Evolutionary conservation across 164 flowering plant species (phyloP).

Genomic region (Vitis labrusca): DNA sequence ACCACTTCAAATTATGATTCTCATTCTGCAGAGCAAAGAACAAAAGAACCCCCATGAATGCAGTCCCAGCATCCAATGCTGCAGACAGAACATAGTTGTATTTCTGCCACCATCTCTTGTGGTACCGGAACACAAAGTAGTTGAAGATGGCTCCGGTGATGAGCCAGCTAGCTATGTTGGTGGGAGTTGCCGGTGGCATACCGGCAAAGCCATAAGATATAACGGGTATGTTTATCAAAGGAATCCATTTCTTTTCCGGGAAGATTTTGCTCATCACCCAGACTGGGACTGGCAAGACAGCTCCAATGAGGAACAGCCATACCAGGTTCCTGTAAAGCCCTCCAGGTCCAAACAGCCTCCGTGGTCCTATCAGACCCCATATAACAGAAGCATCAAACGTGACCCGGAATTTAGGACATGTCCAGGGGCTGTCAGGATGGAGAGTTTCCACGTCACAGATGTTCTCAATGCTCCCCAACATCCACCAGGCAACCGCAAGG

Average conservation of each 20-base stretch:
- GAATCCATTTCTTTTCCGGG: slow-evolving; percentile 91
- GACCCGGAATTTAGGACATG: slow-evolving; percentile 87
- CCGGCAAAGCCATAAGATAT: slow-evolving; percentile 90
- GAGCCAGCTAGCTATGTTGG: slow-evolving; percentile 95
- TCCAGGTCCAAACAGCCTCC: slow-evolving; percentile 77
- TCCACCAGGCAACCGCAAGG: slow-evolving; percentile 95
- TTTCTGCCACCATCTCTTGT: slow-evolving; percentile 87
- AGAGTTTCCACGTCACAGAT: slow-evolving; percentile 72
- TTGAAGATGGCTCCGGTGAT: slow-evolving; percentile 83
- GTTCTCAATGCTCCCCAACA: slow-evolving; percentile 79
- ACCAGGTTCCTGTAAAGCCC: slow-evolving; percentile 84
- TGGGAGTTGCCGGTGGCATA: slow-evolving; percentile 96
- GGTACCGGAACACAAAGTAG: slow-evolving; percentile 72
- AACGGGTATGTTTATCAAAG: slow-evolving; percentile 83
- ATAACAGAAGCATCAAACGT: slow-evolving; percentile 94
- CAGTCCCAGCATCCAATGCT: slow-evolving; percentile 92
- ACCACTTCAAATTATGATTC: slow-evolving; percentile 61
- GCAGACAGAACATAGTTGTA: slow-evolving; percentile 91
- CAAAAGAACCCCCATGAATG: slow-evolving; percentile 88
- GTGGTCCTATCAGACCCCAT: slow-evolving; percentile 95
- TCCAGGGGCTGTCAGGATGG: slow-evolving; percentile 90
- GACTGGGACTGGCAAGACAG: slow-evolving; percentile 80
- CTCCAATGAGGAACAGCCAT: slow-evolving; percentile 91
- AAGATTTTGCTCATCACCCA: slow-evolving; percentile 81
- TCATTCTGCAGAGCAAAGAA: slow-evolving; percentile 74